These are phyloP conservation scores for Gryganskiella cystojenkinii DNA, from an alignment of 192 early-diverging fungal species.

Conservation along the genomic window DNA sequence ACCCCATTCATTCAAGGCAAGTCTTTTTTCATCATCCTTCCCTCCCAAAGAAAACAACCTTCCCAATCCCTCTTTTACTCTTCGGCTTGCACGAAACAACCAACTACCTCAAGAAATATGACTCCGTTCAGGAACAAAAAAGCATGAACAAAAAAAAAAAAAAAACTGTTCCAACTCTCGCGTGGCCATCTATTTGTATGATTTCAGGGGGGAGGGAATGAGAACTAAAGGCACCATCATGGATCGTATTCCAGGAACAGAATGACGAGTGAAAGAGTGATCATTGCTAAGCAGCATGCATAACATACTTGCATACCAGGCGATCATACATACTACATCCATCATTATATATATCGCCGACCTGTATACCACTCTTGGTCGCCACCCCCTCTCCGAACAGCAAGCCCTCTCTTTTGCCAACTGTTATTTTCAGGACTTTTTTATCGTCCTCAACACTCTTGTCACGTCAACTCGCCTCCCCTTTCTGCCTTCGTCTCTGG, in stretches of 20 bases:
- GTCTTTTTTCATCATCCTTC: neutral
- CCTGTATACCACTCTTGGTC: neutral
- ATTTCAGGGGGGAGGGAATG: too few species aligned
- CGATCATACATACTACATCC: too few species aligned
- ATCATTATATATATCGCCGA: too few species aligned
- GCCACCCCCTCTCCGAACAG: neutral
- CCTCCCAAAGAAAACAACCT: too few species aligned
- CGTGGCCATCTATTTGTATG: too few species aligned
- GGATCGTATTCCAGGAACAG: neutral
- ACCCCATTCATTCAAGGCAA: conserved; percentile 1
- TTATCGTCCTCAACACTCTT: neutral
- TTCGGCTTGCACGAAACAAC: too few species aligned
- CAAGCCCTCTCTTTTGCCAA: neutral
- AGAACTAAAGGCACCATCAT: too few species aligned
- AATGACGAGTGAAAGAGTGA: neutral
- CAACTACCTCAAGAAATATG: too few species aligned
- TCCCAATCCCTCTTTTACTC: neutral
- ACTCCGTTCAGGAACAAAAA: neutral
- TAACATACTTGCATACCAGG: neutral
- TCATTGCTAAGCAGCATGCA: neutral
- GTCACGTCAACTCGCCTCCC: neutral
- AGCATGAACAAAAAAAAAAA: neutral
- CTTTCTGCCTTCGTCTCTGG: neutral
- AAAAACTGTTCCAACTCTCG: too few species aligned
- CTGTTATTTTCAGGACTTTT: neutral